phyloP scores from a whole-genome alignment of 805 yeast species.

The Diddensiella caesifluorescens region DNA sequence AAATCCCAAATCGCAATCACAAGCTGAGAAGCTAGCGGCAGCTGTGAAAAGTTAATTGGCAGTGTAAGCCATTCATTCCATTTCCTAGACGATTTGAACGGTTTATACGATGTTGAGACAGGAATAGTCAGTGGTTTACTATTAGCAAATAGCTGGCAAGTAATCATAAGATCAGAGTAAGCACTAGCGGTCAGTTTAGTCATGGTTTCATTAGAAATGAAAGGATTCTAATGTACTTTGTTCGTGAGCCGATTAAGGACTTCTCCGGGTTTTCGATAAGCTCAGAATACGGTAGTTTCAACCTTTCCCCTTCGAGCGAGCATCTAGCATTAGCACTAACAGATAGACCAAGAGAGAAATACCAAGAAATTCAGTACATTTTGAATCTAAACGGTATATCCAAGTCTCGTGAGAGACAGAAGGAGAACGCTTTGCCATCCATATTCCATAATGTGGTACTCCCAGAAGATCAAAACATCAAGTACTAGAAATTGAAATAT shows the following conservation, averaged over 20 bases:
- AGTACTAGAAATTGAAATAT: too few species aligned
- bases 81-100: conserved; percentile 40
- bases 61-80: conserved; percentile 74
- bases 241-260: conserved; percentile 39
- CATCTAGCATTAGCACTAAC: conserved; percentile 23
- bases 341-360: not conserved
- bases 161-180: conserved; percentile 36
- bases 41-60: conserved; percentile 65
- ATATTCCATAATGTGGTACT: too few species aligned
- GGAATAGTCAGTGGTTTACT: conserved; percentile 46
- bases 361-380: conserved; percentile 28
- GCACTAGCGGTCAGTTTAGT: conserved; percentile 13
- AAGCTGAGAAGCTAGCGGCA: conserved; percentile 58
- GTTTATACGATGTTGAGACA: conserved; percentile 44
- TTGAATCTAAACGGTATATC: conserved; percentile 45
- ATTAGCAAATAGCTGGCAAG: conserved; percentile 42
- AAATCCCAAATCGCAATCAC: conserved; percentile 65
- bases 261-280: conserved; percentile 44
- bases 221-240: conserved; percentile 22
- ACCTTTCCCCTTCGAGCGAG: conserved; percentile 42
- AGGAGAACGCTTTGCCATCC: conserved; percentile 43
- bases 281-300: conserved; percentile 41
- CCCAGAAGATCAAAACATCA: too few species aligned
- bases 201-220: not conserved
- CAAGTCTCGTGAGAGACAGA: conserved; percentile 53